Evolutionary conservation across 208 protist genomes (phyloP), one percentile per base, ranked within the genome.

Genomic region (Phytomonas sp.): DNA sequence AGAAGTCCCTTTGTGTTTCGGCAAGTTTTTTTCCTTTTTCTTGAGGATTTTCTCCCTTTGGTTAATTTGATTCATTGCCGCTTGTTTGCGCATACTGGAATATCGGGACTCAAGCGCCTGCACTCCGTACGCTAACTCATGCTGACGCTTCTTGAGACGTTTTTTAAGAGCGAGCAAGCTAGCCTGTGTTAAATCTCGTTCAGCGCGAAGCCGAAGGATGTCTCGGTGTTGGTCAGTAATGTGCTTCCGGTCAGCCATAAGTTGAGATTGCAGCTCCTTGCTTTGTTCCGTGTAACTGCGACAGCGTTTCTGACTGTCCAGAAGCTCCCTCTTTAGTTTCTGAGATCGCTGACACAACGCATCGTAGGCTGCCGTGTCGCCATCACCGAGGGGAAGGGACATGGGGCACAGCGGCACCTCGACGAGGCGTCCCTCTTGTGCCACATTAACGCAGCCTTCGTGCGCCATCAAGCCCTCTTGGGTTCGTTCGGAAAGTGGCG

Each of bases 71-170:
- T 79, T 71, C 64, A 86, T 63, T 1, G 73, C 75, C 1, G 73
- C 78, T 52, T 67, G 70, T 26, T 83, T 67, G 4, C 79, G 80
- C 8, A 70, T 74, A 4, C 74, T 72, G 5, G 70, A 77, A 59
- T 87, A 76, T 12, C 71, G 78, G 3, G 80, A 83, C 67, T 80
- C 76, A 26, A 94, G 76, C 37, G 87, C 83, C 2, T 69, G 66
- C 7, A 77, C 74, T 11, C 84, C 89, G 70, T 94, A 91, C 10
- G 42, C 63, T 33, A 94, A 80, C 36, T 94, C 89, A 60, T 83
- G 87, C 68, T 83, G 78, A 29, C 87, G 80, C 74, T 91, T 92
- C 45, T 77, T 67, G 29, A 94, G 66, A 33, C 69, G 63, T 14
- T 56, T 69, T 29, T 61, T 70, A 56, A 75, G 63, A 23, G 23